Evolutionary conservation across 257 asterid genomes (phyloP).

Genomic region (Capsicum chinense): DNA sequence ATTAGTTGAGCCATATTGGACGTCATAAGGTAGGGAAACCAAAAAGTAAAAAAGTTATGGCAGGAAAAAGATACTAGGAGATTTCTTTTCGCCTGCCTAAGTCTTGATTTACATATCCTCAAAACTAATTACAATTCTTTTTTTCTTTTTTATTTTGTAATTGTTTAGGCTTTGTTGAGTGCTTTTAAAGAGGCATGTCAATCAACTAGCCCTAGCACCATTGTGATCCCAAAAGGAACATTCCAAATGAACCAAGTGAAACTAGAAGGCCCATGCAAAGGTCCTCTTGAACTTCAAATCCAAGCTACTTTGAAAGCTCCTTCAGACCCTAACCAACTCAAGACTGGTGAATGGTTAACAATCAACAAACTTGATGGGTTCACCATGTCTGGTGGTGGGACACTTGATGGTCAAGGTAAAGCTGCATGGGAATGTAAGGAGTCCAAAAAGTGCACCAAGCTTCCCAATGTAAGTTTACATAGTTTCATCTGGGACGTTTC

Average conservation of each 20-base stretch:
- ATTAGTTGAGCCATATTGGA: neutral
- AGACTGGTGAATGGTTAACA: constrained; percentile 37
- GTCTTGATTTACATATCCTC: neutral
- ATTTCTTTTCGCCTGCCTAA: neutral
- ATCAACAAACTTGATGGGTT: constrained; percentile 30
- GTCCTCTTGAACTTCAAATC: constrained; percentile 35
- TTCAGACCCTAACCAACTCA: constrained; percentile 28
- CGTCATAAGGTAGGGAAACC: neutral
- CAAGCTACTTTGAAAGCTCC: constrained; percentile 38
- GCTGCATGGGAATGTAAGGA: constrained; percentile 36
- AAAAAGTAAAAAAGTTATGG: too few species aligned
- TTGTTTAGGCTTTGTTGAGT: constrained; percentile 35
- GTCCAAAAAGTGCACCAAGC: constrained; percentile 30
- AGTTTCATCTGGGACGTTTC: too few species aligned
- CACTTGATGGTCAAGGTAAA: constrained; percentile 46
- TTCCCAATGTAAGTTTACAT: constrained; percentile 35
- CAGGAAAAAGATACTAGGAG: neutral
- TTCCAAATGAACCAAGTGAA: constrained; percentile 34
- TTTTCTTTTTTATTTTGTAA: neutral
- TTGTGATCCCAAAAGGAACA: constrained; percentile 40
- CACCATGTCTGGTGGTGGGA: constrained; percentile 38
- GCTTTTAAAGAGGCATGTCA: constrained; percentile 46
- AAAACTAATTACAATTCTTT: neutral
- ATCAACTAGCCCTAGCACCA: constrained; percentile 29
- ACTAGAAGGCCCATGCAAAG: constrained; percentile 44